Conservation (phyloP, 495 filamentous ascomycete genomes). For the Pseudevernia furfuracea region DNA sequence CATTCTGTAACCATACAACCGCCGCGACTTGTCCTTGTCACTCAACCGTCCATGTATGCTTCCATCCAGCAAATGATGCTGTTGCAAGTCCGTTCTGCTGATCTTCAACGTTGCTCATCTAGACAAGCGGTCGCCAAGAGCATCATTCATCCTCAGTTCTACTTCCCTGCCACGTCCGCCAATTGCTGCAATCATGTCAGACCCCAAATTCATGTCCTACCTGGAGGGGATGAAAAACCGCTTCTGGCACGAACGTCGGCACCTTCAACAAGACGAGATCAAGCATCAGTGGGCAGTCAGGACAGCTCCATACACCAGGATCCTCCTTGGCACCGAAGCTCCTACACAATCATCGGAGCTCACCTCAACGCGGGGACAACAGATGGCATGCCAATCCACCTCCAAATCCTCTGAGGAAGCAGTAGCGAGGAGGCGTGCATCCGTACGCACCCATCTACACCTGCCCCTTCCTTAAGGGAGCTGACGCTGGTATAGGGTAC, state of each 20-base stretch:
- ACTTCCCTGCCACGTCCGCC: not conserved
- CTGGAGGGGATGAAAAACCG: not conserved
- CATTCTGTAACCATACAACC: not conserved
- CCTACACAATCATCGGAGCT: not conserved
- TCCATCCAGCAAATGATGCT: constrained; percentile 1
- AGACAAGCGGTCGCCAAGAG: not conserved
- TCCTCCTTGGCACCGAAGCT: not conserved
- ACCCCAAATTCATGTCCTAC: not conserved
- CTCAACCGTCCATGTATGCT: not conserved
- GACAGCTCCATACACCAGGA: not conserved
- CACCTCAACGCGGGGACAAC: not conserved
- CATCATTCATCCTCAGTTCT: not conserved
- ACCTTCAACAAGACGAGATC: constrained; percentile 2
- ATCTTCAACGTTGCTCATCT: not conserved
- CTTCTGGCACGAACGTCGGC: not conserved
- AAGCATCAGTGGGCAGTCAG: not conserved
- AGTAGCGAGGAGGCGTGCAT: not conserved
- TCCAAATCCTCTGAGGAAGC: not conserved
- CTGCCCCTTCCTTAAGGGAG: not conserved
- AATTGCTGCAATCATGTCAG: not conserved
- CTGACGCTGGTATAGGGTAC: not conserved
- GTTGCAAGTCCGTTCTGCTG: not conserved
- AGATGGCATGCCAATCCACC: not conserved
- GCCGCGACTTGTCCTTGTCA: constrained; percentile 3
- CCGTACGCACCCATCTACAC: not conserved